Percentiles rank a stretch among this genome's conserved stretches.
Conservation (phyloP, 129 eudicot species). For the Arctium lappa region DNA sequence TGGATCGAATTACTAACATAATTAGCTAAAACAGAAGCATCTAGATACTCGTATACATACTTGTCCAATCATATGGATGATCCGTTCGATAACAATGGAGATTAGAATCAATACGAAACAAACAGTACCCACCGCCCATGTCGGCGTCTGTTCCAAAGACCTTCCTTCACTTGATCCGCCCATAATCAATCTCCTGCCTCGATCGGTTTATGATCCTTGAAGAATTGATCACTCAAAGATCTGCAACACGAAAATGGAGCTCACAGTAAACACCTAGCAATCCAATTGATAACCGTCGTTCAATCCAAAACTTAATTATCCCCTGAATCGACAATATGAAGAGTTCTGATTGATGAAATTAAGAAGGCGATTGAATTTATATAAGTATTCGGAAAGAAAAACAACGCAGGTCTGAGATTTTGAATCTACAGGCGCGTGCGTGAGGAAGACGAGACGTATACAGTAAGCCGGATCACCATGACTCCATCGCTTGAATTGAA, state of each 20-base stretch:
- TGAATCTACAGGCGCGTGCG: neutral
- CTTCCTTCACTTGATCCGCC: slow-evolving; percentile 53
- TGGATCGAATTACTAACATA: neutral
- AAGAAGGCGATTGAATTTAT: neutral
- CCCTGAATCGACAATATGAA: too few relatives aligned
- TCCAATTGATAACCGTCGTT: neutral
- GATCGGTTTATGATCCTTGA: neutral
- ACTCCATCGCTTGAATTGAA: too few relatives aligned
- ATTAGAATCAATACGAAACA: slow-evolving; percentile 47
- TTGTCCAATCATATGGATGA: slow-evolving; percentile 51
- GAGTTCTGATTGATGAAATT: too few relatives aligned
- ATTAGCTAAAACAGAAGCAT: neutral
- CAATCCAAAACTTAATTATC: neutral
- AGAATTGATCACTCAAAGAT: neutral
- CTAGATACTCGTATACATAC: slow-evolving; percentile 13
- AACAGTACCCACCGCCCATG: slow-evolving; percentile 70
- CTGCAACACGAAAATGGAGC: neutral
- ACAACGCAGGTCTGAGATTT: neutral
- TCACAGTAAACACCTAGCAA: neutral
- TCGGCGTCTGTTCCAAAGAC: slow-evolving; percentile 68
- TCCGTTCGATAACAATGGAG: slow-evolving; percentile 48
- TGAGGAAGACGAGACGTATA: neutral
- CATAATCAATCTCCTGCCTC: slow-evolving; percentile 26
- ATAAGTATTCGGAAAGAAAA: neutral
- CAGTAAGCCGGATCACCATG: neutral